These are phyloP conservation scores for Kondoa malvinella DNA, from an alignment of 768 basidiomycete genomes.

Conservation along the genomic window DNA sequence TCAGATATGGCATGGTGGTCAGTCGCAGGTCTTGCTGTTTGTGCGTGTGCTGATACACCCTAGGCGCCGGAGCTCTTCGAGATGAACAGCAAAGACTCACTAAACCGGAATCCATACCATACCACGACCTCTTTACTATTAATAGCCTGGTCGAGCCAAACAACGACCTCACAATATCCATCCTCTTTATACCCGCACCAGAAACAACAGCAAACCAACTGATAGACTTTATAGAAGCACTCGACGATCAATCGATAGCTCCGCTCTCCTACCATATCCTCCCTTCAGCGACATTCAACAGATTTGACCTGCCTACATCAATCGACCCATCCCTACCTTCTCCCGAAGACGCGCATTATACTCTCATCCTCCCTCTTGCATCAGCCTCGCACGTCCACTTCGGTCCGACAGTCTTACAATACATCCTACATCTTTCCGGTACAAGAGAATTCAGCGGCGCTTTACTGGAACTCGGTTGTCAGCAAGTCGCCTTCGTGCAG, in stretches of 20 bases:
- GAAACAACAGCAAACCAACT: neutral
- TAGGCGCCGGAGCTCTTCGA: neutral
- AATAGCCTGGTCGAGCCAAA: neutral
- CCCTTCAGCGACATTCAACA: neutral
- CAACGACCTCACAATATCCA: neutral
- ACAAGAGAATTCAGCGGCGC: slow-evolving; percentile 3
- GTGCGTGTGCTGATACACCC: neutral
- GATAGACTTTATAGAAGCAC: too few species aligned
- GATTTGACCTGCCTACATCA: neutral
- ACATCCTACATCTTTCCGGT: neutral
- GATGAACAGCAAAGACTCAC: neutral
- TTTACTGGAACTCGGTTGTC: neutral
- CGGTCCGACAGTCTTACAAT: neutral
- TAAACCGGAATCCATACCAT: neutral
- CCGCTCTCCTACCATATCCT: neutral
- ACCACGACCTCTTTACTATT: neutral
- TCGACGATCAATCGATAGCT: neutral
- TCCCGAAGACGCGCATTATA: neutral
- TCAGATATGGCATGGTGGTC: neutral
- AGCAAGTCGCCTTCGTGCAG: slow-evolving; percentile 5
- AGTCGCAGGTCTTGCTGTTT: neutral
- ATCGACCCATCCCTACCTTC: neutral
- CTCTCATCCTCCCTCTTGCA: neutral
- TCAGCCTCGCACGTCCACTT: neutral
- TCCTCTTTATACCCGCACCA: neutral